Evolutionary conservation across 2,329 filamentous ascomycete species (phyloP).

Genomic region (Hymenoscyphus linearis): DNA sequence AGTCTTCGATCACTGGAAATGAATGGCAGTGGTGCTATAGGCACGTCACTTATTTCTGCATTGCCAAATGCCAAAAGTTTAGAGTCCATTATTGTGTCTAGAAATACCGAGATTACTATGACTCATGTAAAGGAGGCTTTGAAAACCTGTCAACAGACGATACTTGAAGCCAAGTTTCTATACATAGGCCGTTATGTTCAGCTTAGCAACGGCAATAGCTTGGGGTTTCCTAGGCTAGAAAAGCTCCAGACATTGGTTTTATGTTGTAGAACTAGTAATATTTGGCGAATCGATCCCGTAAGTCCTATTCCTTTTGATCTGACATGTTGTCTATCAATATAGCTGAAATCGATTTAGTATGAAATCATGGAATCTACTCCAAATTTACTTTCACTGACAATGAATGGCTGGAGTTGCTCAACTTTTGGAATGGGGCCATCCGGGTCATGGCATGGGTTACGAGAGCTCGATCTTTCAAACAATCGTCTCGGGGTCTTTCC

Average conservation of each 20-base stretch:
- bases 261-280: neutral
- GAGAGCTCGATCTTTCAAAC: constrained; percentile 24
- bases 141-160: constrained; percentile 13
- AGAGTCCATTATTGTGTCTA: constrained; percentile 16
- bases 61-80: constrained; percentile 21
- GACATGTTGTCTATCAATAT: neutral
- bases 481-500: constrained; percentile 17
- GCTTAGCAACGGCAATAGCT: neutral
- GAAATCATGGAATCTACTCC: constrained; percentile 18
- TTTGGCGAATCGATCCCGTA: neutral
- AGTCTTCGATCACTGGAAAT: constrained; percentile 25
- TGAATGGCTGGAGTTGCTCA: constrained; percentile 17
- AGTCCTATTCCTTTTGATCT: neutral
- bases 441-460: constrained; percentile 16
- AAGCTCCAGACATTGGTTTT: constrained; percentile 18
- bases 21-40: constrained; percentile 19
- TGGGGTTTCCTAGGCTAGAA: constrained; percentile 16
- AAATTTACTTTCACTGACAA: constrained; percentile 16
- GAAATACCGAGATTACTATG: constrained; percentile 17
- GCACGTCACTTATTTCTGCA: constrained; percentile 22
- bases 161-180: constrained; percentile 20
- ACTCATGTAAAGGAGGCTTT: constrained; percentile 13
- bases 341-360: constrained; percentile 14
- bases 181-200: constrained; percentile 6
- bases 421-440: neutral